Base-by-base conservation (phyloP, 2,329 filamentous ascomycete genomes). In the Aspergillus sp. region DNA sequence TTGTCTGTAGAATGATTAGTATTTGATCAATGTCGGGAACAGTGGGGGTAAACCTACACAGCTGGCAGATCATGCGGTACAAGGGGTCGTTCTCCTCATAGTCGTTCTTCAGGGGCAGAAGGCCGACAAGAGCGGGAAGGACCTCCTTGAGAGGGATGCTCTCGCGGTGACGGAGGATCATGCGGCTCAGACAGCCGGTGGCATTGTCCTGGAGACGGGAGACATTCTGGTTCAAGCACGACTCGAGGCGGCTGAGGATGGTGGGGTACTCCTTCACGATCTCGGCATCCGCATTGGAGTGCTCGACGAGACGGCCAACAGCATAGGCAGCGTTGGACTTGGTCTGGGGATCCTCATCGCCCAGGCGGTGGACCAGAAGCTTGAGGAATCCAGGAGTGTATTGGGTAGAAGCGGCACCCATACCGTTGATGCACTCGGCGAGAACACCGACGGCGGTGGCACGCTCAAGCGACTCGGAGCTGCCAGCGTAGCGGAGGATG, bases 261-360 rank as follows among this genome's bases (percentile, higher is more conserved):
- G 85, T 85, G 50, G 86, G 85, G 80, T 91, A 95, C 65, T 86
- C 85, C 69, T 90, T 85, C 59, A 92, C 81, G 62, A 96, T 87
- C 60, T 90, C 88, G 67, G 86, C 85, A 66, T 78, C 85, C 68
- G 95, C 88, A 58, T 86, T 85, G 11, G 92, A 96, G 80, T 92
- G 88, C 76, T 90, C 85, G 67, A 96, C 86, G 51, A 99, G 84
- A 64, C 96, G 85, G 47, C 95, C 95, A 58, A 90, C 87, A 56
- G 92, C 95, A 71, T 96, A 99, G 6, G 93, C 92, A 22, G 95
- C 92, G 75, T 98, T 98, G 67, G 92, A 96, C 82, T 95, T 96
- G 61, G 92, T 91, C 79, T 97, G 92, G 36, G 88, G 82, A 72
- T 99, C 93, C 71, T 95, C 90, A 70, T 99, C 95, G 11, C 87